Conservation (phyloP, 2,329 filamentous ascomycete genomes). For the Penicillium freii region DNA sequence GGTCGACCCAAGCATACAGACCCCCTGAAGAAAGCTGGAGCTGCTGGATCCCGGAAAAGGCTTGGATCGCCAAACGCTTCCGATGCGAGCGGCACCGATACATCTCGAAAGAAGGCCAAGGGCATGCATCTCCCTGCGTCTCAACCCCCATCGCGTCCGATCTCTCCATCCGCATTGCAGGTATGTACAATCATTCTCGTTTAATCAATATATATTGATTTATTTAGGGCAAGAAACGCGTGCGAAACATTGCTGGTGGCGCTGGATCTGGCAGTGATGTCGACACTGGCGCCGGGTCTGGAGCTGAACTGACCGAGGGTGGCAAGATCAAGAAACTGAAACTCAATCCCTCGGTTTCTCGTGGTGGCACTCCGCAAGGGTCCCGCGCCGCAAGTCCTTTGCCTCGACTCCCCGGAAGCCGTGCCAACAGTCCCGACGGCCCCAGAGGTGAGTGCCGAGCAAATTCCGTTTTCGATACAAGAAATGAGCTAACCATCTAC, state of each 20-base stretch:
- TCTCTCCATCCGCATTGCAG: slow-evolving; percentile 59
- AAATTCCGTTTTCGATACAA: background rate
- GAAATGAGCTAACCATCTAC: slow-evolving; percentile 4
- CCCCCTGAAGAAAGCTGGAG: slow-evolving; percentile 48
- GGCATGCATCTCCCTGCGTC: slow-evolving; percentile 56
- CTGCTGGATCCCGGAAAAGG: slow-evolving; percentile 67
- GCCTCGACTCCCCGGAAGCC: slow-evolving; percentile 36
- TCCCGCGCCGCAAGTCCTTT: slow-evolving; percentile 51
- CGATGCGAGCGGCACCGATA: slow-evolving; percentile 90
- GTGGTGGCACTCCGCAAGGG: slow-evolving; percentile 46
- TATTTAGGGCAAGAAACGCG: slow-evolving; percentile 52
- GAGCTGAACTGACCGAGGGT: slow-evolving; percentile 47
- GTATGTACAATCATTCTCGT: slow-evolving; percentile 22
- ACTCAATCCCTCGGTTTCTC: slow-evolving; percentile 42
- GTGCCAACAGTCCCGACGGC: slow-evolving; percentile 42
- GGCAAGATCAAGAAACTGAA: slow-evolving; percentile 50
- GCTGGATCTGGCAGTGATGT: slow-evolving; percentile 56
- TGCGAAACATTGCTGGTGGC: slow-evolving; percentile 33
- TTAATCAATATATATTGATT: background rate
- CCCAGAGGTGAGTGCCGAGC: slow-evolving; percentile 13
- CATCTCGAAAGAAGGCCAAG: slow-evolving; percentile 73
- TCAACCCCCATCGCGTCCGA: slow-evolving; percentile 56
- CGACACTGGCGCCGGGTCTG: slow-evolving; percentile 52
- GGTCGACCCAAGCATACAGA: slow-evolving; percentile 56
- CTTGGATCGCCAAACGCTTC: slow-evolving; percentile 82